Base-by-base conservation (phyloP, 2,329 filamentous ascomycete species). In the Neocucurbitaria cava region DNA sequence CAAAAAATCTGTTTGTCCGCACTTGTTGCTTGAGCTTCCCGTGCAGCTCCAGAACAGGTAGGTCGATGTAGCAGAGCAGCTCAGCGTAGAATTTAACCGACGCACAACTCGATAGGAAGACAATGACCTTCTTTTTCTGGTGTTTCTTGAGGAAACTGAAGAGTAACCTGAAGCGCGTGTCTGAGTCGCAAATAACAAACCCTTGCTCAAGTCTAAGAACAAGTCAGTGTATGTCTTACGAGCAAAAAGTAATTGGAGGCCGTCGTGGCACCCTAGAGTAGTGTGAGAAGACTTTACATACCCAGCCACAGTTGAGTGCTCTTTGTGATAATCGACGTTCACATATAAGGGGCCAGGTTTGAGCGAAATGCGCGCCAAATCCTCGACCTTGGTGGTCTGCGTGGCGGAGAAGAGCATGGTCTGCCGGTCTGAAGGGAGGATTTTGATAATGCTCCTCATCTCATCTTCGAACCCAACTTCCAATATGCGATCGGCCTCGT, bases 391-490 rank as follows among this genome's bases (percentile, higher is more conserved):
- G 51, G 94, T 98, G 3, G 95, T 99, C 77, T 98, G 95, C 4
- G 95, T 99, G 13, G 95, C 95, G 13, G 92, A 97, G 83, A 99
- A 99, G n/a, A 99, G 85, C 89, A 96, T 95, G 0, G 93, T 97
- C 78, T 98, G 94, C 56, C 95, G 87, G 53, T 96, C 88, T 64
- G 89, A 89, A 42, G 93, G 72, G 17, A 98, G 81, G 50, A 98
- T 95, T 82, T 96, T 96, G 77, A 98, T 89, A 65, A 99, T 96
- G 75, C 96, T 89, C 61, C 91, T 85, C 90, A 99, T 96, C 79
- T 99, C 95, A 71, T 98, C 95, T 77, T 99, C 95, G 82, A 99
- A 99, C 68, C 95, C 94, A 59, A 97, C 91, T 79, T 99, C 95
- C 40, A 99, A 81, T 59, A 99, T 97, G 43, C 95, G 89, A 75